phyloP scores from a whole-genome alignment of 768 basidiomycete genomes.

The Lactarius tabidus region DNA sequence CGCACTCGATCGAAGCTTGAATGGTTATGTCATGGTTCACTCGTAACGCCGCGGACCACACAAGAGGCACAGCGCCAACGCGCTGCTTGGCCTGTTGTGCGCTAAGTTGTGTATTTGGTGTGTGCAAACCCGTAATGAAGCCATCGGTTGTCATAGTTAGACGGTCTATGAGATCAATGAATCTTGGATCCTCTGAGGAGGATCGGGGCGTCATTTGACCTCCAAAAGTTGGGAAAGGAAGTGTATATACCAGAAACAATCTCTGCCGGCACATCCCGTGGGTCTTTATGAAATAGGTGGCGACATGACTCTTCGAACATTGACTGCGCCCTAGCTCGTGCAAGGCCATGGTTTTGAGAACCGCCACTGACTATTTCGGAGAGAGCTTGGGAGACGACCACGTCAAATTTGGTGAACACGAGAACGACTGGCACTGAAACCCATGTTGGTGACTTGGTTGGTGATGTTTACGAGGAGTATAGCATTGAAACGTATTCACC shows the following conservation, averaged over 20 bases:
- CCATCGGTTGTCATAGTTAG: conserved; percentile 1
- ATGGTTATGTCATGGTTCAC: background rate
- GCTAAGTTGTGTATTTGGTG: background rate
- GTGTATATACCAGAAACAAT: conserved; percentile 9
- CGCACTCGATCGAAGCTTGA: background rate
- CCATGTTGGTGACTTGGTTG: background rate
- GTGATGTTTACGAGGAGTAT: background rate
- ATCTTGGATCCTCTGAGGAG: background rate
- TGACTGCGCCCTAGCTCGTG: background rate
- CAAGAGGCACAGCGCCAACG: background rate
- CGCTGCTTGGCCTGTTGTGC: background rate
- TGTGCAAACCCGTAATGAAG: background rate
- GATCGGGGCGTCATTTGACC: background rate
- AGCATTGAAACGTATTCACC: background rate
- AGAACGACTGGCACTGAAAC: conserved; percentile 10
- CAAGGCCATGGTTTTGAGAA: background rate
- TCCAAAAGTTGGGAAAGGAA: background rate
- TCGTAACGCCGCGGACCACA: background rate
- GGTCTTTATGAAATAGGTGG: background rate
- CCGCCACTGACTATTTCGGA: background rate
- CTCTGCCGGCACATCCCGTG: conserved; percentile 5
- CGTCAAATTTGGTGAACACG: conserved; percentile 11
- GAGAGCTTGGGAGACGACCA: background rate
- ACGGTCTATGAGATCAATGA: background rate
- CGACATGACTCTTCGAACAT: background rate